Conservation (phyloP, 2,329 filamentous ascomycete genomes). For the Neofusicoccum umdonicola region DNA sequence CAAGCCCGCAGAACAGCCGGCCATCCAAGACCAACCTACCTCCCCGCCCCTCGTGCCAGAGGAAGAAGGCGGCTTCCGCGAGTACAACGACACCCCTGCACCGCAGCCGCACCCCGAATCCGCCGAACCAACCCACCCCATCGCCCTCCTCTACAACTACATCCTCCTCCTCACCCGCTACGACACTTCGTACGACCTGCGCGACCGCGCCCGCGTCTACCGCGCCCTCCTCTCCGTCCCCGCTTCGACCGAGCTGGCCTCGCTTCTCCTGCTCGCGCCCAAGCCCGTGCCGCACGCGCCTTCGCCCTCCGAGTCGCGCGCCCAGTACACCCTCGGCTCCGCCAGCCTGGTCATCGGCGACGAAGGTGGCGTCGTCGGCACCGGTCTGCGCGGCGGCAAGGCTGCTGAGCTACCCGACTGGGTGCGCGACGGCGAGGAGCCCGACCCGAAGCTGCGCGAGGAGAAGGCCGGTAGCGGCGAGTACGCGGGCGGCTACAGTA, state of each 20-base stretch:
- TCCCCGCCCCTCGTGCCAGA: not conserved
- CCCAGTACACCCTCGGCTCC: constrained; percentile 75
- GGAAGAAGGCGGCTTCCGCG: constrained; percentile 13
- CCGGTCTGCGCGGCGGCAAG: constrained; percentile 69
- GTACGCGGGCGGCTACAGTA: constrained; percentile 25
- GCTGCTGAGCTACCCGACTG: constrained; percentile 75
- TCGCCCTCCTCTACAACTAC: constrained; percentile 80
- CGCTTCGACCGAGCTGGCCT: constrained; percentile 75
- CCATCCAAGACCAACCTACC: constrained; percentile 4
- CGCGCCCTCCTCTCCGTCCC: constrained; percentile 78
- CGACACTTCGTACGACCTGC: constrained; percentile 90
- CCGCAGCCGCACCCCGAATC: constrained; percentile 20
- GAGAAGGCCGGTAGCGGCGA: constrained; percentile 41
- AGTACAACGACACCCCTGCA: constrained; percentile 25
- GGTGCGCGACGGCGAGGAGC: constrained; percentile 78
- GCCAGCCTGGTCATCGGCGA: constrained; percentile 81
- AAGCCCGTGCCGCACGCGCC: constrained; percentile 91
- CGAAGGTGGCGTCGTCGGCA: constrained; percentile 67
- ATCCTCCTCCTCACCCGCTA: constrained; percentile 82
- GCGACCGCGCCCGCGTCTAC: constrained; percentile 86
- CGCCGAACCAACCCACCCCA: constrained; percentile 54
- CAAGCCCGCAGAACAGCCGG: not conserved
- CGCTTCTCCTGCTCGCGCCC: constrained; percentile 84
- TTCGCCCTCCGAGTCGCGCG: constrained; percentile 81
- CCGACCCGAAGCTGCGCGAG: constrained; percentile 70